Evolutionary conservation across 2,329 filamentous ascomycete genomes (phyloP).

Genomic region (Arthrinium puccinioides): DNA sequence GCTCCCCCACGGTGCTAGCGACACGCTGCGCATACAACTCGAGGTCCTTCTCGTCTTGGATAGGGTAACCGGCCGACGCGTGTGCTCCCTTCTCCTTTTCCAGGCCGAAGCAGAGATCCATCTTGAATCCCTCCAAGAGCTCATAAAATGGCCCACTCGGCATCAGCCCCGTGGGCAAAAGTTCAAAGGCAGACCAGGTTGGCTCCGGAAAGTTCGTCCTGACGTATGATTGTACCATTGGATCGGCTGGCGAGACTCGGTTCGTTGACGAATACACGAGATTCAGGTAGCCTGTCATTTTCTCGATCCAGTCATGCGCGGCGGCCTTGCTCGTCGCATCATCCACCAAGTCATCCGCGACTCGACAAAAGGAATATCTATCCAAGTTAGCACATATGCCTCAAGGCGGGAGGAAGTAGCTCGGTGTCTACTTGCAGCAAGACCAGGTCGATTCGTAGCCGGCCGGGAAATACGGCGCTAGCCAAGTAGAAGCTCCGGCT

Average conservation of each 20-base stretch:
- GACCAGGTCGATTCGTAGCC: slow-evolving; percentile 60
- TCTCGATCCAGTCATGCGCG: slow-evolving; percentile 50
- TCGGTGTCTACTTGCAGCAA: slow-evolving; percentile 39
- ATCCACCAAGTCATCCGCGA: slow-evolving; percentile 68
- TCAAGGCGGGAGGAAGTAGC: neutral
- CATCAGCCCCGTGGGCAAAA: slow-evolving; percentile 52
- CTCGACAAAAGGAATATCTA: slow-evolving; percentile 65
- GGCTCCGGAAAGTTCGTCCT: slow-evolving; percentile 42
- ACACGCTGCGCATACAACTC: slow-evolving; percentile 59
- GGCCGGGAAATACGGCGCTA: slow-evolving; percentile 60
- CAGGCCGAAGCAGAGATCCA: slow-evolving; percentile 50
- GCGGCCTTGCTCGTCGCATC: slow-evolving; percentile 46
- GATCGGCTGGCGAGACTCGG: slow-evolving; percentile 15
- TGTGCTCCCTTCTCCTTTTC: slow-evolving; percentile 3
- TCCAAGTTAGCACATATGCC: slow-evolving; percentile 6
- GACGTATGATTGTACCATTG: slow-evolving; percentile 26
- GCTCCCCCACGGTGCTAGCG: slow-evolving; percentile 64
- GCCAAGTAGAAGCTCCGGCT: slow-evolving; percentile 70
- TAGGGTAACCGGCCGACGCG: slow-evolving; percentile 38
- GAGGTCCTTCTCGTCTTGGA: slow-evolving; percentile 50
- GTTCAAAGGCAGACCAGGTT: slow-evolving; percentile 46
- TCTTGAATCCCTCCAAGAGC: slow-evolving; percentile 61
- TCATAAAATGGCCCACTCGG: slow-evolving; percentile 53
- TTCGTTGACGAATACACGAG: slow-evolving; percentile 34
- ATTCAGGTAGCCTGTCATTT: slow-evolving; percentile 50